Conservation (phyloP, 225 moss, liverwort and hornwort species). For the Physcomitrellopsis africana region DNA sequence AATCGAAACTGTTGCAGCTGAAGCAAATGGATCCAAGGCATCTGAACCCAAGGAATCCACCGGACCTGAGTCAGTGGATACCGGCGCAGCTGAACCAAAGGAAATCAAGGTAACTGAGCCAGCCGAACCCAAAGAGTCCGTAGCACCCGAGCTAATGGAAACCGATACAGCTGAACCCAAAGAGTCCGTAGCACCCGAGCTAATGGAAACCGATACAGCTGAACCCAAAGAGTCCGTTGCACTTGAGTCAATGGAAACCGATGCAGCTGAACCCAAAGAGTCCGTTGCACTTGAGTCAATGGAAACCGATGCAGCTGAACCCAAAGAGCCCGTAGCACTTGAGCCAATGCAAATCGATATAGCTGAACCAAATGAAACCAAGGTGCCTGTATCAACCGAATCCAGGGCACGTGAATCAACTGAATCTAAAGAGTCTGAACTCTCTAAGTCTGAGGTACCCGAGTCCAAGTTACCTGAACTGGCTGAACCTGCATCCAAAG, state of each 20-base stretch:
- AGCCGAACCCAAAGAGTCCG: not conserved
- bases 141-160: too few species aligned
- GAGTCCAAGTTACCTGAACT: constrained; percentile 28
- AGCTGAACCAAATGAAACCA: constrained; percentile 4
- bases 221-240: not conserved
- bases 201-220: not conserved
- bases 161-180: too few species aligned
- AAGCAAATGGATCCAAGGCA: too few species aligned
- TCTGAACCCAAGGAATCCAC: too few species aligned
- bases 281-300: not conserved
- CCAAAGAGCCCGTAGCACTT: constrained; percentile 3
- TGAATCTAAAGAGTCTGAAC: constrained; percentile 10
- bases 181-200: too few species aligned
- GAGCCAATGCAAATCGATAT: not conserved
- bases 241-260: not conserved
- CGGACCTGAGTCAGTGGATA: too few species aligned
- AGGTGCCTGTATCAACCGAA: constrained; percentile 16
- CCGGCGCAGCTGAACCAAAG: too few species aligned
- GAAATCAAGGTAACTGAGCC: not conserved
- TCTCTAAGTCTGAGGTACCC: not conserved
- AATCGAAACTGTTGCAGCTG: too few species aligned
- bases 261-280: too few species aligned
- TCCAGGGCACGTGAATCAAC: constrained; percentile 22
- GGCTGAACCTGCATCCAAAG: constrained; percentile 22
- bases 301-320: constrained; percentile 9